Base-by-base conservation (phyloP, 2,329 filamentous ascomycete species). In the Diatrype stigma region DNA sequence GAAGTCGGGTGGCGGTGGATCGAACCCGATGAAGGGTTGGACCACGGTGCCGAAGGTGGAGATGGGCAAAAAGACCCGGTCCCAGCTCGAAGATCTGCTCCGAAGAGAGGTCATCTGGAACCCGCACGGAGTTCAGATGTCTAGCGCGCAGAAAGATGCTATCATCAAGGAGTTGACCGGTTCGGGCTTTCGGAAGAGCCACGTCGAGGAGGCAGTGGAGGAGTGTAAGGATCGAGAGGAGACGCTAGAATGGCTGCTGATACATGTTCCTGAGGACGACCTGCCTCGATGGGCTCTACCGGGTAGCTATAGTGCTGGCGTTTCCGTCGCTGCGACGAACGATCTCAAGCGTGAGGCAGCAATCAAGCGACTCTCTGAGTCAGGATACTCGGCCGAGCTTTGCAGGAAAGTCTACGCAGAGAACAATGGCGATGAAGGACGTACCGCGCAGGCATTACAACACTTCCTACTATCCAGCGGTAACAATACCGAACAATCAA, bases 261-360 rank as follows among this genome's bases (percentile, higher is more conserved):
- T 97, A 47, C 93, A 99, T 69, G 91, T 99, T 2, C 94, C 94
- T 1, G 94, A 99, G 66, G 94, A 99, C 65, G 94, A 97, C 63
- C 74, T 97, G n/a, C 94, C 94, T 1, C 77, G 81, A 6, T 97
- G 93, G 91, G 90, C 90, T 60, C 74, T 99, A 40, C 94, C 94
- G 0, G 92, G 95, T 70, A 89, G 86, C 54, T 99, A 99, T 67
- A 85, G 89, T 11, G 93, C 92, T 26, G 94, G 94, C 21, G 86
- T 97, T 23, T 90, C 86, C 42, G 85, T 99, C 56, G 93, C 86
- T 1, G 88, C 88, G 47, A 87, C 85, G 6, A 60, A 60, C 10
- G 87, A 96, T 65, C 69, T 96, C 54, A 89, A 84, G 65, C 82
- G 84, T 59, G 92, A 97, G 67, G 86, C 84, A 3, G 87, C 88